A percentile compares a stretch with the other conserved stretches of the same genome.
phyloP scores from a whole-genome alignment of 495 filamentous ascomycete species.

The Daldinia decipiens region DNA sequence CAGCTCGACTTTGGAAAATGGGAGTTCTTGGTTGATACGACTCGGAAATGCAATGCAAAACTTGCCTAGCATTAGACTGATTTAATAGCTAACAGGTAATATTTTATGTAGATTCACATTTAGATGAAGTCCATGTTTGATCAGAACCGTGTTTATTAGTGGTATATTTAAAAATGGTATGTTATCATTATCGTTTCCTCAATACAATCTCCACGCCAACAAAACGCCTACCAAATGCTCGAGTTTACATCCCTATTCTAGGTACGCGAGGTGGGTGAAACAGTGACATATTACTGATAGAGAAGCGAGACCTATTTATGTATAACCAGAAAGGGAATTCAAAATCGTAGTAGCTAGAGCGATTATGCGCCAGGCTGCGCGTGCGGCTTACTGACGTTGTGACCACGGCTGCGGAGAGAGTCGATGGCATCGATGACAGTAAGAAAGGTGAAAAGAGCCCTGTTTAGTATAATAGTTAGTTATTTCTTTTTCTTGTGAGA shows the following conservation, averaged over 20 bases:
- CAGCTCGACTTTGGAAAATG: not conserved
- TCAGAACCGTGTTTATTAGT: not conserved
- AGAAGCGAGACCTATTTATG: not conserved
- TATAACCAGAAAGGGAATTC: not conserved
- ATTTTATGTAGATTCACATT: not conserved
- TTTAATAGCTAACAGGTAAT: conserved; percentile 10
- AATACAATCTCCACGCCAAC: not conserved
- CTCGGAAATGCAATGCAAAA: not conserved
- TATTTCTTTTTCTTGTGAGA: not conserved
- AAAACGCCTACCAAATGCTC: not conserved
- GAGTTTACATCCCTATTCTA: not conserved
- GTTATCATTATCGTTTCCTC: not conserved
- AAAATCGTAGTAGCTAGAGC: not conserved
- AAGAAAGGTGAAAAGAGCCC: conserved; percentile 53
- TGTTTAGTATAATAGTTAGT: conserved; percentile 11
- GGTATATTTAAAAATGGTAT: not conserved
- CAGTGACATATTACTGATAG: not conserved
- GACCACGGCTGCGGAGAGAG: conserved; percentile 49
- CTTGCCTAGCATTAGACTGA: not conserved
- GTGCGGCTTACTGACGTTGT: conserved; percentile 42
- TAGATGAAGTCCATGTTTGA: not conserved
- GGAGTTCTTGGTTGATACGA: not conserved
- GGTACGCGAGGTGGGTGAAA: not conserved
- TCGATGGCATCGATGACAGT: conserved; percentile 51
- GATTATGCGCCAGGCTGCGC: conserved; percentile 49